Base-by-base conservation (phyloP, 345 rosid species). In the Geranium rotundifolium region DNA sequence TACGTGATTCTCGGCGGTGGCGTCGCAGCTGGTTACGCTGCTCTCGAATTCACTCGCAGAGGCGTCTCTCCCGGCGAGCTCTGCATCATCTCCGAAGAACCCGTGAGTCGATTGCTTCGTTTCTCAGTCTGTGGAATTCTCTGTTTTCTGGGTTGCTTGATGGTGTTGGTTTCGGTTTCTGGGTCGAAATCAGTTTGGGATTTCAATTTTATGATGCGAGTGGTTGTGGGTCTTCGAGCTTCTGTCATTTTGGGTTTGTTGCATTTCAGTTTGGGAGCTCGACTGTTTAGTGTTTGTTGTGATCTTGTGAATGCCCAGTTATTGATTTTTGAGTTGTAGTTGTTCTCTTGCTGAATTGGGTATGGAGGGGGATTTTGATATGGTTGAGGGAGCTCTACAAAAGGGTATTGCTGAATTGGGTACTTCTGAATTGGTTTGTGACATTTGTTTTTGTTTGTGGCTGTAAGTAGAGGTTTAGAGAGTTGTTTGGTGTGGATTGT, bases 1-100 rank as follows among this genome's bases (percentile, higher is more conserved):
- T 93, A 88, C 75, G 99, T 93, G 63, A 90, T 90, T 63, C 75
- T 93, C 1, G 99, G 99, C 39, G 99, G 99, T 60, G 99, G 97
- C 19, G 99, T 93, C 7, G 86, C 95, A 37, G 95, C 96, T 74
- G 99, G 99, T 5, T 93, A 90, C 75, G 96, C 99, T 41, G 96
- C 96, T 68, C 89, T 93, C 67, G 97, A 93, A 77, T 86, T 90
- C 82, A 75, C 89, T n/a, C 78, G 74, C 67, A 72, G 73, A 79
- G 91, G 96, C 19, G 81, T 93, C 67, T 58, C 91, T 58, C 84
- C 79, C 57, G 97, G 95, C 63, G 88, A 93, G 71, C 97, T 90
- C 67, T 93, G 97, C 68, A 88, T 93, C 72, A 81, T 93, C 66
- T 93, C 96, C 58, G 91, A 93, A 61, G 99, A 90, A 77, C 82